These are phyloP conservation scores for Clohesyomyces aquaticus DNA, from an alignment of 495 filamentous ascomycete genomes.

Conservation along the genomic window DNA sequence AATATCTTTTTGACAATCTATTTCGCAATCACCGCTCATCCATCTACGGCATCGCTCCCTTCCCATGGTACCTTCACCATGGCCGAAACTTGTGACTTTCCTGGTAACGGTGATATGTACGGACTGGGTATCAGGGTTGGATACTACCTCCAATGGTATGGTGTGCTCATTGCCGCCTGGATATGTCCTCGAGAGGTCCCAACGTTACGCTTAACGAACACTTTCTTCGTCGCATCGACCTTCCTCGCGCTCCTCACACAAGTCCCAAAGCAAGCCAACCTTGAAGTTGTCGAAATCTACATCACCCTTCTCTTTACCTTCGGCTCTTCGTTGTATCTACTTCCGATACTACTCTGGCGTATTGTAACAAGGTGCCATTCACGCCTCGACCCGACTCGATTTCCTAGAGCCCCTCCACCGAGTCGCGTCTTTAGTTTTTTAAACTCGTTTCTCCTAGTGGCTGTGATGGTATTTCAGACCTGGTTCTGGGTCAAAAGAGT, in stretches of 20 bases:
- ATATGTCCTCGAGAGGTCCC: constrained; percentile 17
- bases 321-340: background rate
- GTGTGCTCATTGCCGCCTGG: constrained; percentile 1
- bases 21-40: background rate
- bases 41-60: no score
- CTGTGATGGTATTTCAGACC: constrained; percentile 15
- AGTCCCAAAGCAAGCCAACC: background rate
- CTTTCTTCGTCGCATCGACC: constrained; percentile 10
- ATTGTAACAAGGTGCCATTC: background rate
- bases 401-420: constrained; percentile 9
- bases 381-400: constrained; percentile 10
- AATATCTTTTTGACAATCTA: background rate
- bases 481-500: constrained; percentile 23
- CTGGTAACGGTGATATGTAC: constrained; percentile 21
- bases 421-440: background rate
- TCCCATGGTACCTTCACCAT: background rate
- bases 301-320: constrained; percentile 26
- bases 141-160: constrained; percentile 25
- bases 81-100: background rate
- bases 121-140: constrained; percentile 15
- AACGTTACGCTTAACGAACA: constrained; percentile 2
- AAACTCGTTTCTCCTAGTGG: background rate
- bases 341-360: constrained; percentile 13
- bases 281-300: constrained; percentile 22
- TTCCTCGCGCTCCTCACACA: constrained; percentile 18